Base-by-base conservation (phyloP, 495 filamentous ascomycete genomes). In the Penicillium salamii region DNA sequence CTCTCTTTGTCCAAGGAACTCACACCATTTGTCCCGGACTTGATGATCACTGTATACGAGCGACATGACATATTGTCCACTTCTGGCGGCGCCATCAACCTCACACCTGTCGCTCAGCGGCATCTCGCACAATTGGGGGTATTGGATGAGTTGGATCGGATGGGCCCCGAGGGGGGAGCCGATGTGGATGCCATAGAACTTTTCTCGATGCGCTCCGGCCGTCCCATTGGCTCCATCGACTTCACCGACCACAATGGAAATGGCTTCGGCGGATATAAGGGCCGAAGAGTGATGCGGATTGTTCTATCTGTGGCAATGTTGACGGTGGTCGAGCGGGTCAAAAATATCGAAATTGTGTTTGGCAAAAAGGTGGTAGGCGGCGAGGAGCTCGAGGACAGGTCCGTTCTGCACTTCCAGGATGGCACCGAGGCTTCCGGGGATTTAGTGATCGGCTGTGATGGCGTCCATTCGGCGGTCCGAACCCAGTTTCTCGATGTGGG, bases 81-180 rank as follows among this genome's bases (percentile, higher is more conserved):
- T 3, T 78, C 82, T 11, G 82, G 82, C 20, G 82, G 82, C 20
- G 78, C 80, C 9, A 76, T 86, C 45, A 84, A 83, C 62, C 67
- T 86, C 15, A 83, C 82, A 1, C 82, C 82, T 2, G 79, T 80
- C 21, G 81, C 82, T 3, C 71, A 85, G 19, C 69, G 79, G 6
- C 72, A 82, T 52, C 72, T 86, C 3, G 75, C 80, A 44, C 69
- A 70, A 32, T 67, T 86, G 2, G 81, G 78, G 9, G 77, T 81
- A 0, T 61, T 80, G 21, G 57, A 71, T 33, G 65, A 72, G 45
- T 44, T 79, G 43, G 59, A 71, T 35, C 58, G 65, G 5, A 59
- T 73, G 52, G 75, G 79, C 11, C 45, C 70, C 11, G 65, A 71
- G 19, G 63, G 63, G 1, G 75, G 75, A 15, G 62, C 77, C 67